phyloP scores from a whole-genome alignment of 306 rosid species.

The Begonia fuchsioides region DNA sequence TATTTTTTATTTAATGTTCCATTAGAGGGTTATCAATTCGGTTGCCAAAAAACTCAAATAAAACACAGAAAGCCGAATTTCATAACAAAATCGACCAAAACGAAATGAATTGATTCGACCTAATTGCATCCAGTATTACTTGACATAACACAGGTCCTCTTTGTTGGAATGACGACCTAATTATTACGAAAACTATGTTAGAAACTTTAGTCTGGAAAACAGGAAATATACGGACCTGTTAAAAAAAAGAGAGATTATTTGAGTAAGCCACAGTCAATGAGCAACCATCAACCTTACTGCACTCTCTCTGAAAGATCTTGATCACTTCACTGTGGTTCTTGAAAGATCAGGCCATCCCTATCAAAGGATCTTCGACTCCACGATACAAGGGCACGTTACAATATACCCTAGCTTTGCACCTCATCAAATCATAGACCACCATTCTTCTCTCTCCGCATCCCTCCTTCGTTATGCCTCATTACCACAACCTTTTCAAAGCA shows the following conservation, averaged over 20 bases:
- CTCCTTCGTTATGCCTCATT: slow-evolving; percentile 65
- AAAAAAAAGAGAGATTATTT: slow-evolving; percentile 42
- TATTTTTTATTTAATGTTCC: no score
- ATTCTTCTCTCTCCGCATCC: slow-evolving; percentile 41
- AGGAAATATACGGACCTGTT: slow-evolving; percentile 24
- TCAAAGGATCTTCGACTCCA: slow-evolving; percentile 1
- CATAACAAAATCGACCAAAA: no score
- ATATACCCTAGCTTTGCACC: slow-evolving; percentile 45
- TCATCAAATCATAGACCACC: slow-evolving; percentile 47
- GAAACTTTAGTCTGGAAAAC: no score
- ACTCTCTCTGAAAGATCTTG: slow-evolving; percentile 27
- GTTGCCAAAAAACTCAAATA: no score
- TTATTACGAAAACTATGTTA: no score
- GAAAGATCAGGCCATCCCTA: slow-evolving; percentile 44
- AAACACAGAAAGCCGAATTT: no score
- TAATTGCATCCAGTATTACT: no score
- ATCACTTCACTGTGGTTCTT: slow-evolving; percentile 27
- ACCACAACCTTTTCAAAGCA: slow-evolving; percentile 55
- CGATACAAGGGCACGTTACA: slow-evolving; percentile 24
- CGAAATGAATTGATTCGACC: no score
- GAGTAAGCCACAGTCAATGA: slow-evolving; percentile 35
- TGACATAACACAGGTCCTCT: no score
- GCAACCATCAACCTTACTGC: slow-evolving; percentile 36
- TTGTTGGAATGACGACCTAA: no score
- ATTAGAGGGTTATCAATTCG: no score